Evolutionary conservation across 179 eudicot species (phyloP).

Genomic region (Silene vulgaris): DNA sequence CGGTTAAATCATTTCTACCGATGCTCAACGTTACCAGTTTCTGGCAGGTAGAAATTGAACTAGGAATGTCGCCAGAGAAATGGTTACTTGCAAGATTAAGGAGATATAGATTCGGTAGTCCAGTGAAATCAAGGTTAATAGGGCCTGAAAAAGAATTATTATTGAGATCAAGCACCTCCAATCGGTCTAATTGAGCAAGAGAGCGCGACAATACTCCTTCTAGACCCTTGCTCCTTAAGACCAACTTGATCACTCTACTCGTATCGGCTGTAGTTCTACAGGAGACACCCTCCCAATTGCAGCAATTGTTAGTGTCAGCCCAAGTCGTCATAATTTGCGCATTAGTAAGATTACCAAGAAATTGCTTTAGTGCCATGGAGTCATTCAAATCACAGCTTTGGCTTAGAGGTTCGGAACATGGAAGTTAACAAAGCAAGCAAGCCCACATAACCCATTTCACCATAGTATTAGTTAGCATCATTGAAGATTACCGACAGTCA

Average conservation of each 20-base stretch:
- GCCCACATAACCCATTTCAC: constrained; percentile 39
- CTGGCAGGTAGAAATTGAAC: constrained; percentile 31
- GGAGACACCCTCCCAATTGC: constrained; percentile 63
- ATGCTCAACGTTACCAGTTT: constrained; percentile 52
- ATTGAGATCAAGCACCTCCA: too few species aligned
- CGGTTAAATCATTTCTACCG: constrained; percentile 36
- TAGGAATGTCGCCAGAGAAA: too few species aligned
- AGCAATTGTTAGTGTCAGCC: constrained; percentile 45
- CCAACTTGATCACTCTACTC: constrained; percentile 45
- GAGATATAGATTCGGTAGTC: too few species aligned
- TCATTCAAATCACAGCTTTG: constrained; percentile 49
- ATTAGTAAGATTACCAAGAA: constrained; percentile 52
- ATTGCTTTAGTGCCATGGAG: constrained; percentile 50
- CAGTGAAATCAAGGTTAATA: too few species aligned
- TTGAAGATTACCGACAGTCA: too few species aligned
- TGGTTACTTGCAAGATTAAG: too few species aligned
- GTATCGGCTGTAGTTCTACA: constrained; percentile 35
- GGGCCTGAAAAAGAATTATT: too few species aligned
- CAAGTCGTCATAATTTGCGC: constrained; percentile 47
- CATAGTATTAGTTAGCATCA: constrained; percentile 18
- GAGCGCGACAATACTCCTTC: constrained; percentile 49
- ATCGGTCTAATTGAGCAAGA: constrained; percentile 37
- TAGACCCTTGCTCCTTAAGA: constrained; percentile 39
- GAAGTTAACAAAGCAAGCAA: constrained; percentile 33
- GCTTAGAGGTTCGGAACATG: constrained; percentile 29